Conservation (phyloP, 2,329 filamentous ascomycete species). For the Fonsecaea erecta region DNA sequence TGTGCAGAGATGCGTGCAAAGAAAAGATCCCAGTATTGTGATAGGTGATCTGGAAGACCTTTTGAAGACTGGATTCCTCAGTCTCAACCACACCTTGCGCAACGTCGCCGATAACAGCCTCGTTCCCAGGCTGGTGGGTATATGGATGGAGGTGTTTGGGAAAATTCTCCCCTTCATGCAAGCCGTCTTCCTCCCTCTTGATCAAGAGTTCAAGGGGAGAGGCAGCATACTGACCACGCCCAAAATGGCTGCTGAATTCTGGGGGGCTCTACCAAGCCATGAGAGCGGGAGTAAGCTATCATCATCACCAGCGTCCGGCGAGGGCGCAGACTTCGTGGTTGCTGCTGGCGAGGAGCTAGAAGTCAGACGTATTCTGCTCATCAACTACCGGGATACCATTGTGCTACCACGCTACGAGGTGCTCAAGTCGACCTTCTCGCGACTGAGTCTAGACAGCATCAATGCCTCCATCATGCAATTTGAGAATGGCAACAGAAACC, state of each 20-base stretch:
- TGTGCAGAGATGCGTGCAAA: conserved; percentile 66
- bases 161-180: conserved; percentile 91
- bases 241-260: conserved; percentile 81
- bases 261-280: conserved; percentile 71
- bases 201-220: conserved; percentile 87
- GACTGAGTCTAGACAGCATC: conserved; percentile 82
- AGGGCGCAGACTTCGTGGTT: conserved; percentile 38
- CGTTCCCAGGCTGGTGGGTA: conserved; percentile 87
- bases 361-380: conserved; percentile 84
- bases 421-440: conserved; percentile 86
- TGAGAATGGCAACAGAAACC: conserved; percentile 41
- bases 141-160: conserved; percentile 93
- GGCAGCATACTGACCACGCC: conserved; percentile 77
- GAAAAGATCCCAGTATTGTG: conserved; percentile 61
- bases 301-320: conserved; percentile 37
- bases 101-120: conserved; percentile 81
- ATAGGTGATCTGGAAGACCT: conserved; percentile 68
- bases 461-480: conserved; percentile 54
- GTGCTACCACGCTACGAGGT: conserved; percentile 87
- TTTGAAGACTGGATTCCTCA: conserved; percentile 75
- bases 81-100: conserved; percentile 80
- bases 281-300: conserved; percentile 42
- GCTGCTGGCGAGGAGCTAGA: conserved; percentile 69
- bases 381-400: conserved; percentile 84
- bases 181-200: conserved; percentile 89